A percentile compares a stretch with the other conserved stretches of the same genome.
Evolutionary conservation across 352 stramenopile species (phyloP).

Genomic region (Paralagenidium karlingii): DNA sequence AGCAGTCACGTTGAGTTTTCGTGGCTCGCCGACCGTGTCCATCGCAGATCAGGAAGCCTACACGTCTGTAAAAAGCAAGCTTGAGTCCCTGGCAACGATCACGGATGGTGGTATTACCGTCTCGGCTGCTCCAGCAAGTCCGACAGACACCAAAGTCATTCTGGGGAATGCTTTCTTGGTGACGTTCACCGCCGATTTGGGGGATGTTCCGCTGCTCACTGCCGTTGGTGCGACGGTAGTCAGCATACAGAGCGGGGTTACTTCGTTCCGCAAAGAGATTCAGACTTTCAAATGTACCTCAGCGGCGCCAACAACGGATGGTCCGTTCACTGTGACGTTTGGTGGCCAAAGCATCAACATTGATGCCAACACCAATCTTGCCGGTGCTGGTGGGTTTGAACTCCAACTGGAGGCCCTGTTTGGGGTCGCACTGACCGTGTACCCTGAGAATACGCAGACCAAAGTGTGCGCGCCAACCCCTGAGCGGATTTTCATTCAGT

Average conservation of each 20-base stretch:
- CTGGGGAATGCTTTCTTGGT: slow-evolving; percentile 36
- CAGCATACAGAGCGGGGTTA: slow-evolving; percentile 16
- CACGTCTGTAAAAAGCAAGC: slow-evolving; percentile 22
- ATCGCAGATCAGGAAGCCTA: slow-evolving; percentile 27
- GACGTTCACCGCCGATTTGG: slow-evolving; percentile 44
- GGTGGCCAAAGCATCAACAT: slow-evolving; percentile 17
- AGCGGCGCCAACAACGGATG: slow-evolving; percentile 14
- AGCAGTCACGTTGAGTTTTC: slow-evolving; percentile 43
- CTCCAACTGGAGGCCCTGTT: slow-evolving; percentile 16
- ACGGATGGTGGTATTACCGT: slow-evolving; percentile 60
- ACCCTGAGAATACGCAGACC: slow-evolving; percentile 20
- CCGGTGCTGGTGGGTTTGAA: slow-evolving; percentile 12
- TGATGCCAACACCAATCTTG: slow-evolving; percentile 27
- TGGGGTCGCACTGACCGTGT: slow-evolving; percentile 21
- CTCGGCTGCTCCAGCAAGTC: slow-evolving; percentile 18
- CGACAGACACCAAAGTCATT: slow-evolving; percentile 13
- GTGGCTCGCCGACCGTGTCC: slow-evolving; percentile 23
- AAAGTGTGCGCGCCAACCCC: slow-evolving; percentile 30
- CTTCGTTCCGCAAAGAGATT: slow-evolving; percentile 45
- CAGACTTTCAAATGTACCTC: slow-evolving; percentile 68
- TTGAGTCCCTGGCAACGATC: slow-evolving; percentile 81
- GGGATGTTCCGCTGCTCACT: slow-evolving; percentile 27
- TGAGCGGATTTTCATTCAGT: slow-evolving; percentile 67
- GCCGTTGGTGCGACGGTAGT: slow-evolving; percentile 18
- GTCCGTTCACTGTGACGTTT: slow-evolving; percentile 49